Evolutionary conservation across 139 green algal species (phyloP), one percentile per base, ranked within the genome.

Genomic region (Yamagishiella unicocca): DNA sequence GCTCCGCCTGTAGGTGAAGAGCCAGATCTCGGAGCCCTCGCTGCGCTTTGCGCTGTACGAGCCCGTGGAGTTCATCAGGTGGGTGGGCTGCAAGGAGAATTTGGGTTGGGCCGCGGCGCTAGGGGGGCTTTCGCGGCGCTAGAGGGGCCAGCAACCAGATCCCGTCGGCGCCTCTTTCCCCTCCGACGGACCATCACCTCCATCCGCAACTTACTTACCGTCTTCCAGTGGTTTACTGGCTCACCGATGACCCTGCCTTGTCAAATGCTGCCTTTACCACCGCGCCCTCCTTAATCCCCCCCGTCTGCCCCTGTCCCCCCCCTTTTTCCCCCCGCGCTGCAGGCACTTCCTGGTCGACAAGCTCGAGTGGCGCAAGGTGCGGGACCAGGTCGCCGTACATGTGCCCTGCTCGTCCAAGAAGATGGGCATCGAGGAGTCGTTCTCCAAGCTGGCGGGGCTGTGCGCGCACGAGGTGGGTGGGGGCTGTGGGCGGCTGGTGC

Each of bases 321-420:
- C n/a, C n/a, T n/a, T n/a, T n/a, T n/a, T n/a, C n/a, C n/a, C n/a
- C n/a, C n/a, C n/a, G n/a, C n/a, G n/a, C n/a, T n/a, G n/a, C 74
- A 92, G 92, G 72, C 93, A 96, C 87, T 98, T 98, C 93, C 90
- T 99, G 70, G 89, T 96, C 67, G 96, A 98, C 93, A 98, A 98
- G 93, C 95, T 99, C 74, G 97, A 99, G 89, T 99, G 96, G 85
- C 93, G 85, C 43, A 95, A 98, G 93, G 94, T 95, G 62, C 93
- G 93, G 10, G 95, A 98, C 62, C 94, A 53, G 67, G 93, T 99
- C 33, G 96, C 97, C 45, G 89, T 99, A 29, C 97, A 99, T 90
- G 97, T 99, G 80, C 97, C 97, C 73, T 99, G 97, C 95, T 98
- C 94, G 43, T 98, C 95, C 87, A 99, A 99, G 94, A 99, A 99